These are phyloP conservation scores for Typha latifolia DNA, from an alignment of 176 grass and related monocot genomes.

Conservation along the genomic window DNA sequence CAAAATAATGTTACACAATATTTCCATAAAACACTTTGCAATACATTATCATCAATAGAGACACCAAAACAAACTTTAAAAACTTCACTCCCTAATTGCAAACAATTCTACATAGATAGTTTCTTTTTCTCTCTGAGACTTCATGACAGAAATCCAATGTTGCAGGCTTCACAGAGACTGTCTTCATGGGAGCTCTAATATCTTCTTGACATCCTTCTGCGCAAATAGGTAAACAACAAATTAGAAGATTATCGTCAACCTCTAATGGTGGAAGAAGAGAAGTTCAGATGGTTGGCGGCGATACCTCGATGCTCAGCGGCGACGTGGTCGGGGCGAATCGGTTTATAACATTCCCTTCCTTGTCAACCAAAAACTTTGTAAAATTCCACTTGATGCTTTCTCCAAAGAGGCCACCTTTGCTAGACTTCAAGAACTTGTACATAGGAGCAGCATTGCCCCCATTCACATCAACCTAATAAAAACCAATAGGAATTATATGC, in stretches of 20 bases:
- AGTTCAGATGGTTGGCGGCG: not conserved
- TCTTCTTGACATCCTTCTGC: constrained; percentile 93
- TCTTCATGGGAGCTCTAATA: constrained; percentile 42
- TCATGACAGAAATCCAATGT: too few relatives aligned
- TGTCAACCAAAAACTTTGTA: constrained; percentile 79
- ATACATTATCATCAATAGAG: too few relatives aligned
- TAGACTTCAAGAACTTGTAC: constrained; percentile 80
- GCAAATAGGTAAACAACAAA: constrained; percentile 3
- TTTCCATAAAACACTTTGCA: too few relatives aligned
- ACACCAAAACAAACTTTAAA: too few relatives aligned
- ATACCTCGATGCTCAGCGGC: constrained; percentile 76
- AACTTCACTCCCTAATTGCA: too few relatives aligned
- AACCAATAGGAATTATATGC: too few relatives aligned
- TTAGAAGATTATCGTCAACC: constrained; percentile 1
- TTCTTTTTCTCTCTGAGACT: too few relatives aligned
- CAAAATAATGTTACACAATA: too few relatives aligned
- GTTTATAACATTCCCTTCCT: constrained; percentile 63
- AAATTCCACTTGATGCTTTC: constrained; percentile 94
- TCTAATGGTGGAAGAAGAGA: not conserved
- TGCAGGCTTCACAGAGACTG: not conserved
- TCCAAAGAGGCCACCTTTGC: constrained; percentile 66
- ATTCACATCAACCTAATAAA: constrained; percentile 69
- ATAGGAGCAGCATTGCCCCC: constrained; percentile 57
- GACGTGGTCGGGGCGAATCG: constrained; percentile 67
- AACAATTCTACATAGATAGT: too few relatives aligned